Base-by-base conservation (phyloP, 2,329 filamentous ascomycete species). In the Chalara sp. region DNA sequence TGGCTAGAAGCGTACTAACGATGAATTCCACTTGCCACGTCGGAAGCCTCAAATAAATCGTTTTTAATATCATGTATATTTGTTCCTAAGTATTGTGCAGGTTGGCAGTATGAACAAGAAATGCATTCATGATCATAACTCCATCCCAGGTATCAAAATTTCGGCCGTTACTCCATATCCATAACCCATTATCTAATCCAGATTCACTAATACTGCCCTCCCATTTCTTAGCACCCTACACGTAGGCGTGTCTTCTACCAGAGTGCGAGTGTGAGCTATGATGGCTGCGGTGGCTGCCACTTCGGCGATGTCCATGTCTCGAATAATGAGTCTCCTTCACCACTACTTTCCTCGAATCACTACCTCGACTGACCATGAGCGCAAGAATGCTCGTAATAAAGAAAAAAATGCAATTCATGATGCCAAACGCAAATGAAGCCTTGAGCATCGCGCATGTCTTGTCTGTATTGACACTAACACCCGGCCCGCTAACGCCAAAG, bases 371-470 rank as follows among this genome's bases (percentile, higher is more conserved):
- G 21, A 62, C 57, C 41, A 62, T 53, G 57, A 74, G 78, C 30
- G 90, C 89, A 42, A 93, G 73, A 31, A 92, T 70, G 47, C 81
- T 79, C 4, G 89, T 93, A 64, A 86, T 73, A 67, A 86, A 84
- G 71, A 95, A 96, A 66, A 91, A 84, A 57, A 93, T 72, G 58
- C 75, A 74, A 67, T 93, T 88, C 78, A 96, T 95, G 67, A 97
- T 96, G 46, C 81, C 89, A 59, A 96, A 84, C 3, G 89, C 92
- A 70, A 89, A 97, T 58, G 76, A 79, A 1, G 91, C 86, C 79
- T 96, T 97, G 64, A 96, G 80, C 89, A 96, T 93, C 46, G 86
- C 80, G 71, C 92, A 97, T 5, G 82, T 81, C 76, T 92, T 92
- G 68, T 88, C 76, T 37, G 83, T 68, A 48, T 76, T 68, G 40